These are phyloP conservation scores for Tolypocladium endophyticum DNA, from an alignment of 2,329 filamentous ascomycete species.

Conservation along the genomic window DNA sequence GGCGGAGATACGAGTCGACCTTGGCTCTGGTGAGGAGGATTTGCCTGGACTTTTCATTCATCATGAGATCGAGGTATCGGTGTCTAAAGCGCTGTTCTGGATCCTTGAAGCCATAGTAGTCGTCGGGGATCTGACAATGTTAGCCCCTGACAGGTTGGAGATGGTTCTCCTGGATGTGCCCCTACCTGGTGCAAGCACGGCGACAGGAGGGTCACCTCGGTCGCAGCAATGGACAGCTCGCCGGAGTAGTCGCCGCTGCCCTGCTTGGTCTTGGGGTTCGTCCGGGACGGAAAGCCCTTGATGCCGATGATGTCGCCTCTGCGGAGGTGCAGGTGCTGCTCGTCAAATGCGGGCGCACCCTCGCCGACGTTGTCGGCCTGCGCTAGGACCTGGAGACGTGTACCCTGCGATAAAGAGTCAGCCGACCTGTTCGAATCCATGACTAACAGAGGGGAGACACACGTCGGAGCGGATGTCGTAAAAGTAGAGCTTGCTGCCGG, in stretches of 20 bases:
- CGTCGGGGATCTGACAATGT: constrained; percentile 48
- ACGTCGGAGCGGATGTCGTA: constrained; percentile 53
- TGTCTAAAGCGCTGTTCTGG: constrained; percentile 88
- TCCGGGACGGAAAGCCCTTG: constrained; percentile 38
- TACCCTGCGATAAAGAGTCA: constrained; percentile 24
- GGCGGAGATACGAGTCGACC: constrained; percentile 80
- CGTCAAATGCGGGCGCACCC: constrained; percentile 58
- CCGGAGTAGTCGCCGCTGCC: constrained; percentile 57
- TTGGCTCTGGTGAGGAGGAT: constrained; percentile 78
- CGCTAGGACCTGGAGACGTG: constrained; percentile 83
- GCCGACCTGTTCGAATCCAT: background rate
- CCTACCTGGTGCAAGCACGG: constrained; percentile 65
- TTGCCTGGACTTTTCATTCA: constrained; percentile 80
- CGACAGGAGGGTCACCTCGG: constrained; percentile 73
- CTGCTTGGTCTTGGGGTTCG: constrained; percentile 80
- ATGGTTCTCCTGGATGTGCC: constrained; percentile 27
- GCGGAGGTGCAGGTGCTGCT: constrained; percentile 81
- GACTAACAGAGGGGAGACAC: background rate
- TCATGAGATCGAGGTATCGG: constrained; percentile 90
- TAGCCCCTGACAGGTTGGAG: constrained; percentile 24
- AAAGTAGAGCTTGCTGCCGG: constrained; percentile 80
- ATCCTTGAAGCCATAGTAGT: constrained; percentile 92
- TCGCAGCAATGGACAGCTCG: constrained; percentile 88
- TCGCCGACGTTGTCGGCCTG: constrained; percentile 70
- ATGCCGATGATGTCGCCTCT: constrained; percentile 79